phyloP scores from a whole-genome alignment of 1,284 basidiomycete species.

The Ceratobasidium sp. region DNA sequence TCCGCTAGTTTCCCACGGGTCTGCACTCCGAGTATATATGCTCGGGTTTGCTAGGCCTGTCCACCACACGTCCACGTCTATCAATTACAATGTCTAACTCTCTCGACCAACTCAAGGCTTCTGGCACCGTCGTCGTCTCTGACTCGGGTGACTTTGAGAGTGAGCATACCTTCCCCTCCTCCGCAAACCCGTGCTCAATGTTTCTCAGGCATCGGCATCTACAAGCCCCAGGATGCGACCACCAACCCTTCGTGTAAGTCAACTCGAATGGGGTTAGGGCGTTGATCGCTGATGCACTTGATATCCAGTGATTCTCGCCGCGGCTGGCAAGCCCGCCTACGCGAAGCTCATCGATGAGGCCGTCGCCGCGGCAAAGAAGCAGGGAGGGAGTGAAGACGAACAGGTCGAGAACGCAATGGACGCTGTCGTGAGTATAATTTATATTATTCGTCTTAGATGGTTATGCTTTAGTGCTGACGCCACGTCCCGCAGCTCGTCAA shows the following conservation, averaged over 20 bases:
- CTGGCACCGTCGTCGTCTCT: conserved; percentile 94
- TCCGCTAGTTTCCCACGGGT: conserved; percentile 41
- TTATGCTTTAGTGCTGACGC: conserved; percentile 46
- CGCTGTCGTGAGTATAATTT: conserved; percentile 76
- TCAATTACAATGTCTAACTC: conserved; percentile 80
- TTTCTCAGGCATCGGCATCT: conserved; percentile 81
- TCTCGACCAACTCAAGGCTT: conserved; percentile 88
- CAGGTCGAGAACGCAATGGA: conserved; percentile 87
- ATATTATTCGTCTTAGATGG: background rate
- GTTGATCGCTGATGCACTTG: background rate
- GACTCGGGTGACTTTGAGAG: conserved; percentile 91
- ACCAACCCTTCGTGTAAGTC: conserved; percentile 85
- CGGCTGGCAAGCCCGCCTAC: conserved; percentile 92
- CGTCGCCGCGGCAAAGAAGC: conserved; percentile 83
- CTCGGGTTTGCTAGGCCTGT: background rate
- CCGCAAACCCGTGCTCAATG: conserved; percentile 7
- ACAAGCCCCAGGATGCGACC: conserved; percentile 96
- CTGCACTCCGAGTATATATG: conserved; percentile 33
- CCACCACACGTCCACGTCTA: conserved; percentile 30
- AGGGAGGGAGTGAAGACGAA: conserved; percentile 79
- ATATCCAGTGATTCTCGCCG: conserved; percentile 79
- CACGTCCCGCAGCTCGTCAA: conserved; percentile 80
- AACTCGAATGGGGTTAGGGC: background rate
- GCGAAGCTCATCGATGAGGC: conserved; percentile 87
- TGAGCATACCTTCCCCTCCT: conserved; percentile 58